Evolutionary conservation across 2,329 filamentous ascomycete species (phyloP).

Genomic region (Fusarium sp.): DNA sequence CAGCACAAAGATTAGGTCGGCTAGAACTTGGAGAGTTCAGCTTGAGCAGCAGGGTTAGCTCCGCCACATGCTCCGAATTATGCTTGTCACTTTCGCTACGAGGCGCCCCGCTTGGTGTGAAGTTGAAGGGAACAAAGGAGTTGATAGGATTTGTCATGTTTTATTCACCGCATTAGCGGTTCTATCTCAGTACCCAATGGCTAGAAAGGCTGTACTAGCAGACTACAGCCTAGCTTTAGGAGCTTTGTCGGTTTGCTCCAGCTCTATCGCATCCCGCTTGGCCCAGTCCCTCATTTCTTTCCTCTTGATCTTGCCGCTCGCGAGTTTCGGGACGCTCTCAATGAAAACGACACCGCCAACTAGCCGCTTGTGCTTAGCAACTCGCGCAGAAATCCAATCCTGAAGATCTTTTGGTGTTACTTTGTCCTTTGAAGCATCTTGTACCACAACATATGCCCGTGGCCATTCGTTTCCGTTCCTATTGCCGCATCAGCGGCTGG

Average conservation of each 20-base stretch:
- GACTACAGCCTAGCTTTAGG: conserved; percentile 14
- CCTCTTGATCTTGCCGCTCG: conserved; percentile 72
- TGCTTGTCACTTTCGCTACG: no score
- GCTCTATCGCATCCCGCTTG: conserved; percentile 63
- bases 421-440: conserved; percentile 61
- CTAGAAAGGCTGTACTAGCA: not conserved
- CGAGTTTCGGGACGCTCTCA: conserved; percentile 70
- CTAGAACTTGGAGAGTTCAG: not conserved
- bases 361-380: conserved; percentile 68
- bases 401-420: conserved; percentile 69
- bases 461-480: conserved; percentile 66
- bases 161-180: no score
- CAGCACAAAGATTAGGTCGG: no score
- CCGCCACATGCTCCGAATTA: no score
- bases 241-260: conserved; percentile 46
- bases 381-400: conserved; percentile 61
- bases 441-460: conserved; percentile 67
- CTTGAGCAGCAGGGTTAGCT: no score
- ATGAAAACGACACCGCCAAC: conserved; percentile 69
- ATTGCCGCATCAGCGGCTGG: conserved; percentile 8
- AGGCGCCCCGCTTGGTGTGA: no score
- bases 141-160: no score
- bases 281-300: conserved; percentile 72
- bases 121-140: no score
- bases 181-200: not conserved